Base-by-base conservation (phyloP, 2,329 filamentous ascomycete genomes). In the Calonectria leucothoes region DNA sequence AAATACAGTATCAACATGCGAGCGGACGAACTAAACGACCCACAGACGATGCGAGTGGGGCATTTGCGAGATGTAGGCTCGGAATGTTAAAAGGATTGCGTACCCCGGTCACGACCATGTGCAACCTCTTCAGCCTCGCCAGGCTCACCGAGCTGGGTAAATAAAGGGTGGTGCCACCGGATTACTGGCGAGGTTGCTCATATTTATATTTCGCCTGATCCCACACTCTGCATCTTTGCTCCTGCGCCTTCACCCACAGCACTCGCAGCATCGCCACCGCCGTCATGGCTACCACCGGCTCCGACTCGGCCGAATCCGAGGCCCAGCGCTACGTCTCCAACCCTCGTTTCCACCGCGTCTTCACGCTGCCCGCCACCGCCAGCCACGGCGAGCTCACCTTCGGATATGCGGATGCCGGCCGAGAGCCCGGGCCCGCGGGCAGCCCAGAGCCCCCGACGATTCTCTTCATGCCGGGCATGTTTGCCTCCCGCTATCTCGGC, bases 401-500 rank as follows among this genome's bases (percentile, higher is more conserved):
- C 15, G 78, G 75, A 25, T 84, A 82, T 65, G 74, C 79, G 52
- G 82, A 84, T 75, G 77, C 77, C 35, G 82, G 82, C 55, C 51
- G 42, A 61, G 65, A 23, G 2, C 71, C 71, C 7, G 64, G 48
- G 4, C 20, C 55, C 14, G 17, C 17, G 14, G 48, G 25, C 11
- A 45, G 45, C 15, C 70, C 77, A 2, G 67, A 74, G 10, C 70
- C 73, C 4, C 82, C 82, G 2, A 76, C 76, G 8, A 71, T 83
- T 1, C 55, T 84, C 1, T 79, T 83, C 49, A 76, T 82, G 42
- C 83, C 80, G 31, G 76, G 80, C 35, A 78, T 82, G 76, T 82
- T 81, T 48, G 78, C 79, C 70, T 63, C 75, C 72, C 69, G 75
- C 76, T 78, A 79, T 69, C 57, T 83, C 52, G 81, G 81, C 35